Base-by-base conservation (phyloP, 352 stramenopile genomes). In the Stephanocyclus meneghinianus region DNA sequence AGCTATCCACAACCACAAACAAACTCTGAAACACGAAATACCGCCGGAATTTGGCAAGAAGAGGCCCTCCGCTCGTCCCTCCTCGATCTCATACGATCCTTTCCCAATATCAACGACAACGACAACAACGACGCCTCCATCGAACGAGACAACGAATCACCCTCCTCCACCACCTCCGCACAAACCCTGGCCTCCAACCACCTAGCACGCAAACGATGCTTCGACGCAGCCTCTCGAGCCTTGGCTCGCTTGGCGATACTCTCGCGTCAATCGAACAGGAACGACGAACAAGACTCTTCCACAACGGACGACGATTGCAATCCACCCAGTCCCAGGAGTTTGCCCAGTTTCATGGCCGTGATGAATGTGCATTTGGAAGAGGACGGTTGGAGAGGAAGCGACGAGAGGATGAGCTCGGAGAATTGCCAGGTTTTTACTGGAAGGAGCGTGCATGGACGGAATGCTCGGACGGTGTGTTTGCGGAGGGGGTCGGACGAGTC, bases 1-100 rank as follows among this genome's bases (percentile, higher is more conserved):
- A 2, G 3, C 21, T 42, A 26, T 9, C 0, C 26, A 1, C 53
- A 53, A 40, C n/a, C 16, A 37, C 21, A 64, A 61, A 32, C 29
- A 1, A 26, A 55, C 15, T 26, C 18, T 8, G 10, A 55, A 8
- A 6, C 15, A n/a, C 47, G 11, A 6, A 61, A 61, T 32, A 30
- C 53, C 26, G 30, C 32, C 10, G 21, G 21, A 61, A 32, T 16
- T 29, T 71, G 63, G 63, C 40, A 81, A 62, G 69, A 78, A 51
- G 67, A 85, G 51, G 76, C 80, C 29, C 80, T 85, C 30, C 71
- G 66, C n/a, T 80, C 72, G 21, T 79, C 80, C 35, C 64, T 87
- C 26, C 21, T 75, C 16, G 77, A 84, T 47, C 44, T 87, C 26
- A 45, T 84, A 5, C 32, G 26, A 57, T 61, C 56, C 26, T 74